phyloP scores from a whole-genome alignment of 495 filamentous ascomycete genomes.

The Aspergillus nidulans region DNA sequence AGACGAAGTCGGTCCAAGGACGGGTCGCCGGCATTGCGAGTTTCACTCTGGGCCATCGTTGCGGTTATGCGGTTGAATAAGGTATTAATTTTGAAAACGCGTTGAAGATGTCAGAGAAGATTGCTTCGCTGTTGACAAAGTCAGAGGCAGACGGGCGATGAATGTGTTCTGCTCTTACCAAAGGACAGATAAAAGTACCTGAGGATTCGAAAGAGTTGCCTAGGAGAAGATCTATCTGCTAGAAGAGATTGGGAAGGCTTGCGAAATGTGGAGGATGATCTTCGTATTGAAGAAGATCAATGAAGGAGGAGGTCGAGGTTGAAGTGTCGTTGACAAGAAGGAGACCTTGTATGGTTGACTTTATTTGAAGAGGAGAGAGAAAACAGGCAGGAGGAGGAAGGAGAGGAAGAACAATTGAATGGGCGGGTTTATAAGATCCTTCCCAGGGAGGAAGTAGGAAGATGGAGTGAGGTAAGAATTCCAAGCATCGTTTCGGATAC shows the following conservation, averaged over 20 bases:
- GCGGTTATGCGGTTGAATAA: neutral
- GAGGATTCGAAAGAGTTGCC: neutral
- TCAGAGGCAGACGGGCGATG: neutral
- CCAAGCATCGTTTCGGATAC: neutral
- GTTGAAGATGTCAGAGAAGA: neutral
- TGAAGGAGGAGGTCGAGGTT: too few relatives aligned
- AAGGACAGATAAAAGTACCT: neutral
- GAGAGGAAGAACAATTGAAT: slow-evolving; percentile 3
- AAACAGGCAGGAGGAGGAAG: slow-evolving; percentile 2
- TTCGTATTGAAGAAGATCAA: too few relatives aligned
- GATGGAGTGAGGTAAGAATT: neutral
- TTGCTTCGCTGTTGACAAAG: neutral
- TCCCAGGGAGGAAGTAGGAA: neutral
- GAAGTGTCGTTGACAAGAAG: too few relatives aligned
- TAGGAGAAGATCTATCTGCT: neutral
- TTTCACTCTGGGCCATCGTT: neutral
- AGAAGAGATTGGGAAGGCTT: slow-evolving; percentile 1
- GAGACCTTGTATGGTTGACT: too few relatives aligned
- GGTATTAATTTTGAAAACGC: neutral
- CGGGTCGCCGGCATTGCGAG: slow-evolving; percentile 16
- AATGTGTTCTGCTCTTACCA: neutral
- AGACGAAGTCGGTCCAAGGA: slow-evolving; percentile 19
- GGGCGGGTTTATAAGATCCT: neutral
- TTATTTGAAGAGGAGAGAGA: too few relatives aligned
- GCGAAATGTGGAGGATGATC: too few relatives aligned